Conservation (phyloP, 208 protist species). For the Balamuthia mandrillaris region DNA sequence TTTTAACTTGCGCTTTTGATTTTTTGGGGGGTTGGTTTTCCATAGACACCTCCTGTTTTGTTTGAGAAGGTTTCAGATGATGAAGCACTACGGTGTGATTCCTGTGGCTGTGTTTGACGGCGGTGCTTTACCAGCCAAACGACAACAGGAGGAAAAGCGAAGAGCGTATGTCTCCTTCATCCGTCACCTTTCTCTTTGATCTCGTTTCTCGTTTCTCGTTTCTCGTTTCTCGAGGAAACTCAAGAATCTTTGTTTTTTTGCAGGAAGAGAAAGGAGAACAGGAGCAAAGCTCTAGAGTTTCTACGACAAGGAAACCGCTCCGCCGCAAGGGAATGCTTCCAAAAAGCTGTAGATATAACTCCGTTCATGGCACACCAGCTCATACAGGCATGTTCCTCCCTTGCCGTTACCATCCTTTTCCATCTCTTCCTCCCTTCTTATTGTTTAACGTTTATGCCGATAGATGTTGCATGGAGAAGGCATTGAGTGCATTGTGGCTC, state of each 20-base stretch:
- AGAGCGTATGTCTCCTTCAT: slow-evolving; percentile 46
- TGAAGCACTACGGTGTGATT: slow-evolving; percentile 65
- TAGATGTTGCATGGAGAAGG: slow-evolving; percentile 46
- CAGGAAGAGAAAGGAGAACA: slow-evolving; percentile 46
- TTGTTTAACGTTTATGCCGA: not conserved
- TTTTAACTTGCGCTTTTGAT: not conserved
- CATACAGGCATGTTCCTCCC: slow-evolving; percentile 61
- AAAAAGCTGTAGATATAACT: slow-evolving; percentile 77
- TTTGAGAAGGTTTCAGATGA: slow-evolving; percentile 69
- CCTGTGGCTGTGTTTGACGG: slow-evolving; percentile 92
- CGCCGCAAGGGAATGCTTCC: slow-evolving; percentile 68
- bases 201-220: no score
- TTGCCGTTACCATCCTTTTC: not conserved
- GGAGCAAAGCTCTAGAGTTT: slow-evolving; percentile 38
- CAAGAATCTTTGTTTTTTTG: no score
- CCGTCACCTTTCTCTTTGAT: no score
- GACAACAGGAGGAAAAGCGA: slow-evolving; percentile 74
- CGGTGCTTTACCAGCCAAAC: slow-evolving; percentile 76
- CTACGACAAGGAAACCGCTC: slow-evolving; percentile 58
- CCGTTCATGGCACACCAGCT: slow-evolving; percentile 74
- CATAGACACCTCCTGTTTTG: slow-evolving; percentile 66
- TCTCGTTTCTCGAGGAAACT: no score
- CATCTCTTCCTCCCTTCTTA: not conserved
- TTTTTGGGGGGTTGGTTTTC: slow-evolving; percentile 13
- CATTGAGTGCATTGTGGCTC: slow-evolving; percentile 91